Evolutionary conservation across 2,329 filamentous ascomycete genomes (phyloP).

Genomic region (Claviceps maximensis): DNA sequence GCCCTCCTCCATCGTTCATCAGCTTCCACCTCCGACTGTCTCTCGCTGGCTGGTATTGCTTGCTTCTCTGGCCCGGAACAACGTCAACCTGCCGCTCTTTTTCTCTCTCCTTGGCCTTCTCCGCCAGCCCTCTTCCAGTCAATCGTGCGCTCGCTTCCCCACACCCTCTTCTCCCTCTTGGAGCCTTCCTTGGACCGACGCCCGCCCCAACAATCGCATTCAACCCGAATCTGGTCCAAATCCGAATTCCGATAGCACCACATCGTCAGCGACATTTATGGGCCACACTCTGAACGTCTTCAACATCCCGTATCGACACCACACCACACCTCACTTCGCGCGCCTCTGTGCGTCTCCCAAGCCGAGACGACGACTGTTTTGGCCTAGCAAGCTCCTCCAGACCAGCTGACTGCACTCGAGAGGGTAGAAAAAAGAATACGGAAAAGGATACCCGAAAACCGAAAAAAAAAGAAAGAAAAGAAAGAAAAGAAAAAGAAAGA

Average conservation of each 20-base stretch:
- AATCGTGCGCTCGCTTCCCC: not conserved
- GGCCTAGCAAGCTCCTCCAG: too few relatives aligned
- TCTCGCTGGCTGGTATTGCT: too few relatives aligned
- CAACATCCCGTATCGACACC: not conserved
- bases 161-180: not conserved
- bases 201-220: not conserved
- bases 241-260: not conserved
- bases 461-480: not conserved
- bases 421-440: not conserved
- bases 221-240: too few relatives aligned
- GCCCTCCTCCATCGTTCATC: too few relatives aligned
- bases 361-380: not conserved
- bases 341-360: not conserved
- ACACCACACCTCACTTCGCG: not conserved
- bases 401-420: too few relatives aligned
- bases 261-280: not conserved
- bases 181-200: not conserved
- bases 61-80: too few relatives aligned
- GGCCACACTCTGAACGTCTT: not conserved
- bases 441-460: not conserved
- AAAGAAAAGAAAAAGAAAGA: not conserved
- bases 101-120: not conserved
- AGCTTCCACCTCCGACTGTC: too few relatives aligned
- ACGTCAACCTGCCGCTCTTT: not conserved
- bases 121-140: not conserved